Base-by-base conservation (phyloP, 352 stramenopile genomes). In the Globisporangium solare region DNA sequence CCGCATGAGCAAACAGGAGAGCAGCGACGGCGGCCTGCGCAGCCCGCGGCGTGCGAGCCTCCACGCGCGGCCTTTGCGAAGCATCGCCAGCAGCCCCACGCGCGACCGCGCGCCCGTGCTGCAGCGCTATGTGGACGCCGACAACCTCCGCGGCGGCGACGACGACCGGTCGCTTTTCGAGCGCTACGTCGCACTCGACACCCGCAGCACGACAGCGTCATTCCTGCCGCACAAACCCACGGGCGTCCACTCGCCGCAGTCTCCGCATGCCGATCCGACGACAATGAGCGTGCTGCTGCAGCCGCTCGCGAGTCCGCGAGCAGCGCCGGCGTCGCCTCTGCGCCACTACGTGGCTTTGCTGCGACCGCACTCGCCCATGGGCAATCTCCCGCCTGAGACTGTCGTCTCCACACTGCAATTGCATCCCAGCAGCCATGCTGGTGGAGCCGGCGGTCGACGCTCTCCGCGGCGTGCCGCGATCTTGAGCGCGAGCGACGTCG, bases 401-500 rank as follows among this genome's bases (percentile, higher is more conserved):
- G 54, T 27, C 8, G 22, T 59, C 10, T 22, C 42, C 12, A 31
- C 40, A 13, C 41, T 17, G 50, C 27, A 35, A 11, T 35, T 35
- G 2, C 46, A 35, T 51, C 20, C 14, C 46, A 21, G 17, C 5
- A 35, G 27, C 27, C 39, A n/a, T 43, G 12, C 39, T 43, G 39
- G 39, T n/a, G 39, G 39, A 43, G 39, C 2, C 60, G 60, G 66
- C 64, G 18, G 27, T 35, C 27, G 27, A 35, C 0, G 7, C 27
- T 35, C 27, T 1, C 27, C 27, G 27, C 27, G 27, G 27, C 27
- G 27, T 35, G 27, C 27, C 6, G 27, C 27, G 0, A 79, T 83
- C 47, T 50, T 88, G 18, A 54, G 51, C 3, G 47, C 66, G 14
- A 65, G 71, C 0, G 82, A 89, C 56, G 52, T 78, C 21, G 66